phyloP scores from a whole-genome alignment of 192 early-diverging fungal species.

The Coemansia sp. region DNA sequence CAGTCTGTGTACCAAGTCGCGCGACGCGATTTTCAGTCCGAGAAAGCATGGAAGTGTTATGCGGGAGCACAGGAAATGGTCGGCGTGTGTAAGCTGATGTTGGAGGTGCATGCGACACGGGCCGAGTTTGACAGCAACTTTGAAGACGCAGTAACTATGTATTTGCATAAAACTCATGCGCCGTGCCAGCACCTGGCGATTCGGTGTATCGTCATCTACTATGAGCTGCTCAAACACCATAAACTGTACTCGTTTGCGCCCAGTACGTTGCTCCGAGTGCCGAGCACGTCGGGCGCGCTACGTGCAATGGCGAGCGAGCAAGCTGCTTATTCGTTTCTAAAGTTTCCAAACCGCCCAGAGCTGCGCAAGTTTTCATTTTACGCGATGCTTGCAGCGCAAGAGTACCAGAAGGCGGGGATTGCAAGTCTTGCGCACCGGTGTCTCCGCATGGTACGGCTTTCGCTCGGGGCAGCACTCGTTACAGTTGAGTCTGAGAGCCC shows the following conservation, averaged over 20 bases:
- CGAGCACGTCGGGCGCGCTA: conserved; percentile 58
- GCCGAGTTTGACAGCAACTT: conserved; percentile 59
- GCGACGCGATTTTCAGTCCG: conserved; percentile 78
- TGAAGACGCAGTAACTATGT: conserved; percentile 73
- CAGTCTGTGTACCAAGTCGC: conserved; percentile 86
- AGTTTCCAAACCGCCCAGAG: conserved; percentile 59
- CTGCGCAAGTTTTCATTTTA: conserved; percentile 89
- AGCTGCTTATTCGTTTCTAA: conserved; percentile 78
- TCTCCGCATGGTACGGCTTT: conserved; percentile 58
- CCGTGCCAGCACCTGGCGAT: conserved; percentile 65
- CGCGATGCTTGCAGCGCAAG: conserved; percentile 80
- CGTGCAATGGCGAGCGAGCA: conserved; percentile 86
- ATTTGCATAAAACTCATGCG: conserved; percentile 59
- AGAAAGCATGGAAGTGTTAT: conserved; percentile 75
- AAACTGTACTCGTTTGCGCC: conserved; percentile 71
- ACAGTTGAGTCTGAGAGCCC: not conserved
- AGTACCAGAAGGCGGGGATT: conserved; percentile 77
- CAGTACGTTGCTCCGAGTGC: conserved; percentile 49
- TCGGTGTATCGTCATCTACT: conserved; percentile 73
- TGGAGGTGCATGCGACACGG: conserved; percentile 58
- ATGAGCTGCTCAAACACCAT: conserved; percentile 76
- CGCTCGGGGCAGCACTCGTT: conserved; percentile 17
- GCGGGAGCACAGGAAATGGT: conserved; percentile 90
- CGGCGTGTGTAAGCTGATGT: conserved; percentile 76
- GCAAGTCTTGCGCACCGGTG: conserved; percentile 76